These are phyloP conservation scores for Penicillium herquei DNA, from an alignment of 495 filamentous ascomycete genomes.

Conservation along the genomic window DNA sequence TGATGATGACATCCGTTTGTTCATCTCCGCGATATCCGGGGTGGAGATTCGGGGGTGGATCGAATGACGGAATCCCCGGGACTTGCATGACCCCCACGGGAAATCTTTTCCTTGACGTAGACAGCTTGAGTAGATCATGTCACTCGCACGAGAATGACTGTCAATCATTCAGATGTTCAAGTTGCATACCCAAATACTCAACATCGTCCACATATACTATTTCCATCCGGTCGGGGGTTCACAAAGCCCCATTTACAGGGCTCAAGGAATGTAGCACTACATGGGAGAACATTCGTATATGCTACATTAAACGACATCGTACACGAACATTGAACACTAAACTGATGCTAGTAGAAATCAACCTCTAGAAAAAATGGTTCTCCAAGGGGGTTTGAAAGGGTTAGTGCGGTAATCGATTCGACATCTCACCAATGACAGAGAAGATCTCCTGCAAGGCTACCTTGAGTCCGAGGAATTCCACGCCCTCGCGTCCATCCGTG, in stretches of 20 bases:
- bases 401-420: not conserved
- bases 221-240: not conserved
- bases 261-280: not conserved
- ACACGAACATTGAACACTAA: not conserved
- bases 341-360: too few species aligned
- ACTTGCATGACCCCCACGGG: not conserved
- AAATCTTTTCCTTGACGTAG: not conserved
- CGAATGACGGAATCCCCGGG: slow-evolving; percentile 1
- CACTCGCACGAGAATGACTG: too few species aligned
- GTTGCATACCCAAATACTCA: too few species aligned
- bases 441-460: not conserved
- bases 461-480: not conserved
- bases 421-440: not conserved
- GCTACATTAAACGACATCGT: not conserved
- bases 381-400: not conserved
- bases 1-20: not conserved
- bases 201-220: not conserved
- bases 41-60: not conserved
- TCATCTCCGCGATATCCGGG: not conserved
- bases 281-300: not conserved
- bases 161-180: too few species aligned
- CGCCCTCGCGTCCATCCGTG: not conserved
- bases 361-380: not conserved
- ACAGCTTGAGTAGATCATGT: not conserved
- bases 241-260: not conserved